Percentiles rank a stretch among this genome's conserved stretches.
These are phyloP conservation scores for Linnemannia zychae DNA, from an alignment of 192 early-diverging fungal genomes.

Conservation along the genomic window DNA sequence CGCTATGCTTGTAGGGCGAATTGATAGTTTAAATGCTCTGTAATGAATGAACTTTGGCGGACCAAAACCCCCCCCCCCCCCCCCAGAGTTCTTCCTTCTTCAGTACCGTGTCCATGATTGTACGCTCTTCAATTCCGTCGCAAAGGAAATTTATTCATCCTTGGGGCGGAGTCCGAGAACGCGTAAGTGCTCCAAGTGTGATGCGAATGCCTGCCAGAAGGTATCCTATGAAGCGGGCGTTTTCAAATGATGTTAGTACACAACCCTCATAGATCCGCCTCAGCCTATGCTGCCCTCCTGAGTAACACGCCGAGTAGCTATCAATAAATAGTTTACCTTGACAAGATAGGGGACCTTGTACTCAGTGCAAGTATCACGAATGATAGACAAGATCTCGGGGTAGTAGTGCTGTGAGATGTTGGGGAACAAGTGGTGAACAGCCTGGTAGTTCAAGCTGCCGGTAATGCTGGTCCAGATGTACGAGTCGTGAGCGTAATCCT, in stretches of 20 bases:
- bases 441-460: slow-evolving; percentile 66
- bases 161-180: slow-evolving; percentile 57
- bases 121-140: background rate
- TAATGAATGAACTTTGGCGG: too few relatives aligned
- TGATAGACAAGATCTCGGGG: slow-evolving; percentile 61
- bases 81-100: background rate
- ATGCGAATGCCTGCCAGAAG: slow-evolving; percentile 63
- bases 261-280: too few relatives aligned
- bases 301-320: too few relatives aligned
- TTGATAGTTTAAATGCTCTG: too few relatives aligned
- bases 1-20: too few relatives aligned
- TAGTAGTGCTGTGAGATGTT: slow-evolving; percentile 68
- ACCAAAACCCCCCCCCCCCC: too few relatives aligned
- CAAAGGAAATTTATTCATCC: slow-evolving; percentile 11
- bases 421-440: slow-evolving; percentile 67
- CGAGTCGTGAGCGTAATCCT: slow-evolving; percentile 69
- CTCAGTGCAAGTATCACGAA: slow-evolving; percentile 63
- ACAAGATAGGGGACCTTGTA: slow-evolving; percentile 61
- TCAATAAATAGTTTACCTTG: slow-evolving; percentile 56
- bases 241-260: too few relatives aligned
- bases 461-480: slow-evolving; percentile 62
- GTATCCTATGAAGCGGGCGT: slow-evolving; percentile 38
- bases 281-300: too few relatives aligned
- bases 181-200: slow-evolving; percentile 62
- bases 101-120: background rate